These are phyloP conservation scores for Ilyonectria robusta DNA, from an alignment of 2,329 filamentous ascomycete genomes.

Conservation along the genomic window DNA sequence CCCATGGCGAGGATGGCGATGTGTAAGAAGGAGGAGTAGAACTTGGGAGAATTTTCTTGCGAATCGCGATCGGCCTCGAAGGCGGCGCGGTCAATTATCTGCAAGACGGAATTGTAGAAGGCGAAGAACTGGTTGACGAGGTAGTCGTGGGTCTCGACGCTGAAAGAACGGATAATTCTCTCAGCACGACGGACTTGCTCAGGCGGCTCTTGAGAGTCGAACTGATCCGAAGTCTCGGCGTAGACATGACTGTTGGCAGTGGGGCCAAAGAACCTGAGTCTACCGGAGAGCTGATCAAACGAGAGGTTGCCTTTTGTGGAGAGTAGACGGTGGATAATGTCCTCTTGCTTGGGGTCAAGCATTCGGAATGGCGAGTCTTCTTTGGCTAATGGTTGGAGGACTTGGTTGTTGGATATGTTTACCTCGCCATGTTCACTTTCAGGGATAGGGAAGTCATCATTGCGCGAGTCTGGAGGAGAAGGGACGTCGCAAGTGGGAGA, in stretches of 20 bases:
- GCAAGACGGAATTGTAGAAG: conserved; percentile 64
- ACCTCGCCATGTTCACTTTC: conserved; percentile 46
- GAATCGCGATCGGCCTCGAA: conserved; percentile 64
- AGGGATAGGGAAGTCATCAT: conserved; percentile 49
- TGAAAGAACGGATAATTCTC: conserved; percentile 62
- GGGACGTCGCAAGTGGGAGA: conserved; percentile 44
- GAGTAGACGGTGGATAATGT: conserved; percentile 63
- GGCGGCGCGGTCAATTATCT: conserved; percentile 63
- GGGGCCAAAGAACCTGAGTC: conserved; percentile 67
- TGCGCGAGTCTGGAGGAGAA: conserved; percentile 52
- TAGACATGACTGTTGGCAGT: conserved; percentile 69
- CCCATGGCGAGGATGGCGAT: conserved; percentile 67
- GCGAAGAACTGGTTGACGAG: conserved; percentile 67
- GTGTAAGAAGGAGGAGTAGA: conserved; percentile 67
- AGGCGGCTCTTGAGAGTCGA: conserved; percentile 55
- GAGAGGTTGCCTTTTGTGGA: conserved; percentile 65
- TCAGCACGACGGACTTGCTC: conserved; percentile 64
- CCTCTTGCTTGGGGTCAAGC: conserved; percentile 59
- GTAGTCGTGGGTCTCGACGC: conserved; percentile 64
- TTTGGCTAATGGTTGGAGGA: conserved; percentile 42
- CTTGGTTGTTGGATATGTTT: conserved; percentile 37
- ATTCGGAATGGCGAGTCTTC: conserved; percentile 55
- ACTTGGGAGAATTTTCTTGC: conserved; percentile 57
- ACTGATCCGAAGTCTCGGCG: conserved; percentile 55
- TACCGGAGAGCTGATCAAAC: conserved; percentile 65